Base-by-base conservation (phyloP, 2,329 filamentous ascomycete species). In the Fusarium mangiferae region DNA sequence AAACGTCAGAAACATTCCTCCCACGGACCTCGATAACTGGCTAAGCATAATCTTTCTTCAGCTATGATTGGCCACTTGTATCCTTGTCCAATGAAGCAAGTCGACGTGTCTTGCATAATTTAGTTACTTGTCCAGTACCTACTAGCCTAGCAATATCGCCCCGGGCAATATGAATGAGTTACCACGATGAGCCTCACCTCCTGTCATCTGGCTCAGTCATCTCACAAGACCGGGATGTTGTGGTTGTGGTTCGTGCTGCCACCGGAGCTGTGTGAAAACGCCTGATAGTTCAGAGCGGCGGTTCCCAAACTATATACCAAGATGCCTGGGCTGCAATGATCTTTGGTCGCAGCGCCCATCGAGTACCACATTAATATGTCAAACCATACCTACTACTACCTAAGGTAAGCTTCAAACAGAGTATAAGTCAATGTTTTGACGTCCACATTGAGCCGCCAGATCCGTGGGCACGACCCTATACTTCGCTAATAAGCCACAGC, bases 61-160 rank as follows among this genome's bases (percentile, higher is more conserved):
- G 45, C n/a, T 54, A 42, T 35, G 36, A 70, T 70, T 70, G 66
- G 52, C 11, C 39, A 15, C 7, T 39, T 20, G 13, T 18, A 54
- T n/a, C 52, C 54, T 39, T 67, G 39, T 54, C 49, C 39, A 54
- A 48, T 55, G 60, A 68, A 30, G 54, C 38, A 61, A 61, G 77
- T 73, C 78, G 75, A 76, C 78, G 78, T 79, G 78, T 79, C 78
- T 75, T 78, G 78, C 78, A 79, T 78, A 30, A 38, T 35, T 28
- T 56, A 56, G 36, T 44, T n/a, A 56, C 26, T 30, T 44, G 28
- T 12, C 22, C 24, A n/a, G 52, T 36, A 59, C 30, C 26, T 51
- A 36, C 24, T 36, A 30, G 20, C 24, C 24, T 39, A n/a, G 42
- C 44, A 69, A 73, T 74, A 76, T 77, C 36, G 38, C 45, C 68